Evolutionary conservation across 345 rosid genomes (phyloP).

Genomic region (Gossypium mustelinum): DNA sequence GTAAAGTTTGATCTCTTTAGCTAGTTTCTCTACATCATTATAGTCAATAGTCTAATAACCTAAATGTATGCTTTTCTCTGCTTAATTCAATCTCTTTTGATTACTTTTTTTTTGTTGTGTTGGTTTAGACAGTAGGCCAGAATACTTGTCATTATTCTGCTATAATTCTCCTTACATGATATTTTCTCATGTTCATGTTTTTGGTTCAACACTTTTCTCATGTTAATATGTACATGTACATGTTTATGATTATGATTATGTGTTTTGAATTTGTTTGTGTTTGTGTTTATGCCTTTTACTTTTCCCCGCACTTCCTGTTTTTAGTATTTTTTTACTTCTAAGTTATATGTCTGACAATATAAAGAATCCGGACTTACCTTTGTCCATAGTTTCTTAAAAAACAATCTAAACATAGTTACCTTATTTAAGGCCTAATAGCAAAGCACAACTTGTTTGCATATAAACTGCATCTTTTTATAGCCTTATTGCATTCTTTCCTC

Average conservation of each 20-base stretch:
- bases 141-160: neutral
- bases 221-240: neutral
- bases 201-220: neutral
- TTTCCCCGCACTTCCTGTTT: neutral
- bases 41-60: slow-evolving; percentile 1
- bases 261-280: neutral
- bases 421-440: neutral
- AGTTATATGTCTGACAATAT: neutral
- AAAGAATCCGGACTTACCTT: neutral
- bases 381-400: neutral
- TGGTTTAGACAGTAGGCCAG: neutral
- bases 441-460: neutral
- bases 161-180: neutral
- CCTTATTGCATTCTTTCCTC: too few species aligned
- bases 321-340: too few species aligned
- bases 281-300: neutral
- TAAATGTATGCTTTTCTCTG: neutral
- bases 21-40: slow-evolving; percentile 13
- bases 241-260: neutral
- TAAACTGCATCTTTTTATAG: too few species aligned
- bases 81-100: neutral
- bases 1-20: neutral
- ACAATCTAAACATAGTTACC: neutral
- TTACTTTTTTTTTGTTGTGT: neutral
- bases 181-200: neutral